These are phyloP conservation scores for Aegle marmelos DNA, from an alignment of 345 rosid genomes.

Conservation along the genomic window DNA sequence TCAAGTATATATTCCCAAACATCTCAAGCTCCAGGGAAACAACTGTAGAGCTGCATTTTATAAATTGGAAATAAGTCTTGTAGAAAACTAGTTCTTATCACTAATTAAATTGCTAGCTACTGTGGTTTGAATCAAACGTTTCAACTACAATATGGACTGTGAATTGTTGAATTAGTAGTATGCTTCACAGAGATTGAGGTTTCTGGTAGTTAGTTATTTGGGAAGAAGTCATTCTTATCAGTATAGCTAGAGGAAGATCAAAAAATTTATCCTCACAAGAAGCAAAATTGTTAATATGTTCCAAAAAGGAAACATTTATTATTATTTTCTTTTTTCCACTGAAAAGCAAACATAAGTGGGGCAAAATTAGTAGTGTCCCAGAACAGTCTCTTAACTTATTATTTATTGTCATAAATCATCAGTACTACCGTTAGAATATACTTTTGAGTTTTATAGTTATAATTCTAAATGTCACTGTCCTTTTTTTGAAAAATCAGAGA, in stretches of 20 bases:
- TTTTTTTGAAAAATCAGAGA: constrained; percentile 42
- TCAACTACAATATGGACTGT: not conserved
- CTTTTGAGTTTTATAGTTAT: not conserved
- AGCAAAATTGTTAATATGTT: not conserved
- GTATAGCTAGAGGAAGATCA: not conserved
- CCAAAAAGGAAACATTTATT: not conserved
- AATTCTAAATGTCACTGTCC: not conserved
- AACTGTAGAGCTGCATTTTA: not conserved
- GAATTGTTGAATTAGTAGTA: not conserved
- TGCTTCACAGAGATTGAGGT: not conserved
- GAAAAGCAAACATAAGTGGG: not conserved
- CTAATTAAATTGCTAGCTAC: not conserved
- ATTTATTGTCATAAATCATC: not conserved
- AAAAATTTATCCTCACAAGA: not conserved
- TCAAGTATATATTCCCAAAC: not conserved
- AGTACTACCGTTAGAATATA: not conserved
- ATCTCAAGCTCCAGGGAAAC: not conserved
- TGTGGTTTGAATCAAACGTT: not conserved
- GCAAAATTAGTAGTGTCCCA: not conserved
- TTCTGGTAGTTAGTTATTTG: not conserved
- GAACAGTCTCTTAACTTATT: not conserved
- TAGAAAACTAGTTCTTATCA: not conserved
- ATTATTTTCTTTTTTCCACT: not conserved
- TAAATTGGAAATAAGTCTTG: not conserved
- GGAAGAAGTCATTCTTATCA: not conserved